A percentile compares a stretch with the other conserved stretches of the same genome.
Conservation (phyloP, 1,284 basidiomycete genomes). For the Ceraceosorus guamensis region DNA sequence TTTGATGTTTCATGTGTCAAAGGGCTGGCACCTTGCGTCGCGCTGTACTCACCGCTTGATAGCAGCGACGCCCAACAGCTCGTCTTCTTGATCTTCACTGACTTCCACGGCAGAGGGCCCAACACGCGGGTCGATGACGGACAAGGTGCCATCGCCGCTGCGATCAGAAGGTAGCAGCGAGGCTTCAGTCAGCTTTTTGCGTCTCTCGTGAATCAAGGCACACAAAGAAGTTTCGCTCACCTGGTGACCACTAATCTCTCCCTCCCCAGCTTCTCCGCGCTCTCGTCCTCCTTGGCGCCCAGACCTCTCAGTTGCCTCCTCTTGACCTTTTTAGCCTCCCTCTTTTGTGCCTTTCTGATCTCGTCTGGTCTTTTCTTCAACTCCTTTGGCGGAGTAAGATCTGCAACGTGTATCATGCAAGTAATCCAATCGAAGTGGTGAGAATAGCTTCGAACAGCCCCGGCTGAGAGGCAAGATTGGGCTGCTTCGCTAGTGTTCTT, state of each 20-base stretch:
- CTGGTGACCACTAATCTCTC: constrained; percentile 35
- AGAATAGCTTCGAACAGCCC: constrained; percentile 59
- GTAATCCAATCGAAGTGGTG: constrained; percentile 96
- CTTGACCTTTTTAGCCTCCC: constrained; percentile 7
- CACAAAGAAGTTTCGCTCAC: background rate
- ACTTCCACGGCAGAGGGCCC: constrained; percentile 61
- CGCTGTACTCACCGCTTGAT: constrained; percentile 63
- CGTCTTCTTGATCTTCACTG: constrained; percentile 89
- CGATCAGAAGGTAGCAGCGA: background rate
- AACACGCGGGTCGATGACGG: constrained; percentile 64
- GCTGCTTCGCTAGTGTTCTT: constrained; percentile 8
- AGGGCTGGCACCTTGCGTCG: background rate
- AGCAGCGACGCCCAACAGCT: constrained; percentile 72
- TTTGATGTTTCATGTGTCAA: background rate
- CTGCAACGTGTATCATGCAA: constrained; percentile 66
- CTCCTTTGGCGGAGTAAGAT: constrained; percentile 22
- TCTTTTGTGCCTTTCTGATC: constrained; percentile 6
- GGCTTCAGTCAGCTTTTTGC: background rate
- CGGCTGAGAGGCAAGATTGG: too few relatives aligned
- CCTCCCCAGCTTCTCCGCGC: background rate
- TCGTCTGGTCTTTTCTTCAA: constrained; percentile 10
- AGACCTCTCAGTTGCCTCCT: background rate
- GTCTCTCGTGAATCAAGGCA: background rate
- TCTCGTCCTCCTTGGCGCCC: background rate
- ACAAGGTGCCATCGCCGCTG: constrained; percentile 84